These are phyloP conservation scores for Botrytis squamosa DNA, from an alignment of 2,329 filamentous ascomycete species.

Conservation along the genomic window DNA sequence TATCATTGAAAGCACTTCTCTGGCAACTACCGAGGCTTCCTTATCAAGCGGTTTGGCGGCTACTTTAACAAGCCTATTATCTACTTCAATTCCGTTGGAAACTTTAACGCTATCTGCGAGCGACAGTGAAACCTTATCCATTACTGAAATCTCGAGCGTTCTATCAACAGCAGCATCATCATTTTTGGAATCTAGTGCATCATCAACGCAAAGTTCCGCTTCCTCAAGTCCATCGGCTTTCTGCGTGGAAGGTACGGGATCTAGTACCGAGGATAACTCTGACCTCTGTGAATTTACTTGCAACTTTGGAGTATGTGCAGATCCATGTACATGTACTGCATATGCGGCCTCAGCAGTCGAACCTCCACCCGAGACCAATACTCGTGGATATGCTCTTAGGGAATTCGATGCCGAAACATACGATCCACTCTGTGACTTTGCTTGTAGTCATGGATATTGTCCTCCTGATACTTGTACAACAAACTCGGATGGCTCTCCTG, in stretches of 20 bases:
- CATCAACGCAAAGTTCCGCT: neutral
- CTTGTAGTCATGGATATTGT: neutral
- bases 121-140: neutral
- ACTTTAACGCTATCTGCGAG: neutral
- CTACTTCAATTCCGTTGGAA: neutral
- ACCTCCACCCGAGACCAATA: conserved; percentile 3
- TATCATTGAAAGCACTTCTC: neutral
- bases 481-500: neutral
- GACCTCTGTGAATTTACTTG: conserved; percentile 5
- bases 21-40: neutral
- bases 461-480: conserved; percentile 2
- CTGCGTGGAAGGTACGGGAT: neutral
- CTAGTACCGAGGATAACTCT: neutral
- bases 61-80: neutral
- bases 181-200: neutral
- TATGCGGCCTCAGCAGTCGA: neutral
- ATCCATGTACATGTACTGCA: conserved; percentile 16
- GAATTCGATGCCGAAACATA: neutral
- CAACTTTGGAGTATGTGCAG: conserved; percentile 6
- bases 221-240: neutral
- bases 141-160: neutral
- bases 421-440: conserved; percentile 9
- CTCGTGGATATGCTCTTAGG: conserved; percentile 3
- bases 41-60: neutral
- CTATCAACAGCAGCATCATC: neutral